Base-by-base conservation (phyloP, 257 asterid genomes). In the Lavandula angustifolia region DNA sequence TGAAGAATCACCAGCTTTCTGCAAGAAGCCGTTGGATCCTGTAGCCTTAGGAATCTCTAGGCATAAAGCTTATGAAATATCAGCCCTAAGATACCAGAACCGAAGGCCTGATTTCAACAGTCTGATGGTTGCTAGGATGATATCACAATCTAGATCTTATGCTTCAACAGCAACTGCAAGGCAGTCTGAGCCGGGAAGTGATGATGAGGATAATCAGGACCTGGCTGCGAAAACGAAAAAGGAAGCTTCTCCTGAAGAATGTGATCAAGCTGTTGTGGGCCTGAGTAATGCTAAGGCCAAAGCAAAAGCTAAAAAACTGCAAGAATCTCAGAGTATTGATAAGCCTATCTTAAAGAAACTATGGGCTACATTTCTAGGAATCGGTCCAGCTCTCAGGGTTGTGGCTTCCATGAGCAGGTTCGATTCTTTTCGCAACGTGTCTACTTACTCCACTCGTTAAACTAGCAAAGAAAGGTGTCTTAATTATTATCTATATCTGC, bases 181-280 rank as follows among this genome's bases (percentile, higher is more conserved):
- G 43, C 77, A 85, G 75, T 88, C 96, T 76, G 80, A 83, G 65
- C 46, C 73, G 44, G 87, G 80, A 63, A 83, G 80, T 64, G 92
- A 82, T 34, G 85, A 84, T 62, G 91, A 85, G 70, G 84, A 72
- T 58, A 67, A 67, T 42, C 84, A 86, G 59, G 87, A 75, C 58
- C 56, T 73, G 74, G 60, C 77, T 76, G 66, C 85, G 11, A 82
- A 78, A 74, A 82, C 68, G 86, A 85, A 77, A 78, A 82, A 79
- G 64, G 96, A 91, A 84, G 86, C 96, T 58, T 91, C 96, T 10
- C 96, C 96, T 0, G 92, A 91, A 83, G 95, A 91, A 57, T 90
- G 97, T 69, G 97, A 90, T 82, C 83, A 85, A 79, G 97, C 97
- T 79, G 97, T 90, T 53, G 81, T 60, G 18, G 96, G 95, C 67